Conservation (phyloP, 257 asterid genomes). For the Solanum chaucha region DNA sequence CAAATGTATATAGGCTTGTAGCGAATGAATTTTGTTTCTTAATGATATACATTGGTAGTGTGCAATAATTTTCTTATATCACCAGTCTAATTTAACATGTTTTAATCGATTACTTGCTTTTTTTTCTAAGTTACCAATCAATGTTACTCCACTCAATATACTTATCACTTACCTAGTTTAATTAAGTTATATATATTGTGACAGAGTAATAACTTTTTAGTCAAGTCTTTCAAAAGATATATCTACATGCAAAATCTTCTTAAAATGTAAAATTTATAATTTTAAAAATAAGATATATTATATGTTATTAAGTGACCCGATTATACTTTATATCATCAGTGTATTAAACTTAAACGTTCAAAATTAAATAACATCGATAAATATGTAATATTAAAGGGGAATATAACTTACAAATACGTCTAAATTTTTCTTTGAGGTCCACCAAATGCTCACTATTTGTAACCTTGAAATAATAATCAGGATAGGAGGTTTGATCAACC, state of each 20-base stretch:
- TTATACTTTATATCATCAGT: neutral
- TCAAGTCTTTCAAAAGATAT: neutral
- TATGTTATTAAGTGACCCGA: neutral
- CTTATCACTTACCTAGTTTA: neutral
- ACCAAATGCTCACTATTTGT: neutral
- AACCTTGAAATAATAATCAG: neutral
- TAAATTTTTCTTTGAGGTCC: neutral
- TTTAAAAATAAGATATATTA: too few species aligned
- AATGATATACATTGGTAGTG: neutral
- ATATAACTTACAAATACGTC: neutral
- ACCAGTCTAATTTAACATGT: neutral
- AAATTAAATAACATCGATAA: neutral
- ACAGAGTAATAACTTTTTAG: neutral
- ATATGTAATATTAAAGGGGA: neutral
- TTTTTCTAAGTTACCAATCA: neutral
- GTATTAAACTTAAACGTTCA: neutral
- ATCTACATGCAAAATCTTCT: neutral
- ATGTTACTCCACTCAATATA: neutral
- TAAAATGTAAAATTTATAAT: too few species aligned
- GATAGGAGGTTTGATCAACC: neutral
- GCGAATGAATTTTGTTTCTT: neutral
- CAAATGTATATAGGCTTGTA: neutral
- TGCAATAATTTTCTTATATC: neutral
- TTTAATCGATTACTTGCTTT: neutral
- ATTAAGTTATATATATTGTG: neutral